Evolutionary conservation across 1,284 basidiomycete genomes (phyloP).

Genomic region (Crocinoboletus sp.): DNA sequence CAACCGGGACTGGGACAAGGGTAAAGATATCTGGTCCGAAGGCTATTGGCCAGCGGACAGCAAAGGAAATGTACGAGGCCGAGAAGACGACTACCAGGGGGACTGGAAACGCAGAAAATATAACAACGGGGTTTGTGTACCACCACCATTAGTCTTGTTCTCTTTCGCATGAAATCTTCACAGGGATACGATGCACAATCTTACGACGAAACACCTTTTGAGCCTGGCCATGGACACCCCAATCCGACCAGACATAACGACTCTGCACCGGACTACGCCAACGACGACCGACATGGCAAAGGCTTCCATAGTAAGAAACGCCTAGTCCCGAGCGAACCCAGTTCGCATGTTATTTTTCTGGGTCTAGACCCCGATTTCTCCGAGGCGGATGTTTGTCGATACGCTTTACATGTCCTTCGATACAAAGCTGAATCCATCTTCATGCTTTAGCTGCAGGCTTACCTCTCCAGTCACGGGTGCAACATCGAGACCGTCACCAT

Average conservation of each 20-base stretch:
- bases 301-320: slow-evolving; percentile 59
- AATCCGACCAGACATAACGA: slow-evolving; percentile 24
- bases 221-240: slow-evolving; percentile 25
- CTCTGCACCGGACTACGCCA: slow-evolving; percentile 37
- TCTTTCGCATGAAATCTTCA: slow-evolving; percentile 38
- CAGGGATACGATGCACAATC: slow-evolving; percentile 36
- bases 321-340: slow-evolving; percentile 72
- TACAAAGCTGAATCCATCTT: slow-evolving; percentile 36
- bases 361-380: slow-evolving; percentile 87
- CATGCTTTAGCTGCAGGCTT: slow-evolving; percentile 65
- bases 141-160: not conserved
- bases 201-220: slow-evolving; percentile 32
- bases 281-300: slow-evolving; percentile 45
- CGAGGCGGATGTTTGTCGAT: slow-evolving; percentile 78
- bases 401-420: slow-evolving; percentile 35
- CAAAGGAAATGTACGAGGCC: slow-evolving; percentile 40
- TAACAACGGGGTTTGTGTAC: slow-evolving; percentile 59
- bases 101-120: slow-evolving; percentile 75
- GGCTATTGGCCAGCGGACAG: slow-evolving; percentile 38
- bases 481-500: slow-evolving; percentile 84
- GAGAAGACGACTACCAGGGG: slow-evolving; percentile 64
- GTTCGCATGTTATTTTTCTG: slow-evolving; percentile 87
- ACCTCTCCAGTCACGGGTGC: slow-evolving; percentile 68
- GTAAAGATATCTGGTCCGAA: slow-evolving; percentile 55
- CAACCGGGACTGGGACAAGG: slow-evolving; percentile 79